These are phyloP conservation scores for Metarhizium guizhouense DNA, from an alignment of 2,329 filamentous ascomycete genomes.

Conservation along the genomic window DNA sequence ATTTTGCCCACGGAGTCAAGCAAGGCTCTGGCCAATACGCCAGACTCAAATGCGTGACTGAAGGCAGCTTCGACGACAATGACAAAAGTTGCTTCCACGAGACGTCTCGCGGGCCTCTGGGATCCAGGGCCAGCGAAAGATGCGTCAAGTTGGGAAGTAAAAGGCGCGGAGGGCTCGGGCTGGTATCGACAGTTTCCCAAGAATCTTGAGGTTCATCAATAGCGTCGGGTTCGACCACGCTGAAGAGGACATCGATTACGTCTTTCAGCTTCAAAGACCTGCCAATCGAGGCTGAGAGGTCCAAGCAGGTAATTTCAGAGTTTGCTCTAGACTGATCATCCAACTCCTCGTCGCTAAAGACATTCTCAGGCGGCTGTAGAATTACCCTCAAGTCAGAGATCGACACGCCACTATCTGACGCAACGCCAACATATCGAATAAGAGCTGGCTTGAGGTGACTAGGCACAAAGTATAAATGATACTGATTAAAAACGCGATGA, in stretches of 20 bases:
- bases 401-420: conserved; percentile 37
- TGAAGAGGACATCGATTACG: conserved; percentile 41
- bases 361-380: conserved; percentile 25
- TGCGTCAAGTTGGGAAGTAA: conserved; percentile 51
- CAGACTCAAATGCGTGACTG: conserved; percentile 51
- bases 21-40: conserved; percentile 54
- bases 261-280: conserved; percentile 43
- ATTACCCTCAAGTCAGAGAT: conserved; percentile 40
- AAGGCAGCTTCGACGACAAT: conserved; percentile 42
- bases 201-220: conserved; percentile 35
- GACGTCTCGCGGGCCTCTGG: conserved; percentile 21
- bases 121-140: conserved; percentile 46
- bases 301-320: conserved; percentile 38
- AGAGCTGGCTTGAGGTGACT: conserved; percentile 42
- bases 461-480: conserved; percentile 48
- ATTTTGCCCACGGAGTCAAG: conserved; percentile 45
- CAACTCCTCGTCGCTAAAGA: conserved; percentile 16
- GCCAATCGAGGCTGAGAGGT: conserved; percentile 44
- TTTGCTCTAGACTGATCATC: conserved; percentile 15
- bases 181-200: conserved; percentile 38
- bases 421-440: conserved; percentile 39
- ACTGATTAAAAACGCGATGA: conserved; percentile 45
- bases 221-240: conserved; percentile 14
- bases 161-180: conserved; percentile 22
- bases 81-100: conserved; percentile 52